Base-by-base conservation (phyloP, 192 early-diverging fungal genomes). In the Spinellus fusiger region DNA sequence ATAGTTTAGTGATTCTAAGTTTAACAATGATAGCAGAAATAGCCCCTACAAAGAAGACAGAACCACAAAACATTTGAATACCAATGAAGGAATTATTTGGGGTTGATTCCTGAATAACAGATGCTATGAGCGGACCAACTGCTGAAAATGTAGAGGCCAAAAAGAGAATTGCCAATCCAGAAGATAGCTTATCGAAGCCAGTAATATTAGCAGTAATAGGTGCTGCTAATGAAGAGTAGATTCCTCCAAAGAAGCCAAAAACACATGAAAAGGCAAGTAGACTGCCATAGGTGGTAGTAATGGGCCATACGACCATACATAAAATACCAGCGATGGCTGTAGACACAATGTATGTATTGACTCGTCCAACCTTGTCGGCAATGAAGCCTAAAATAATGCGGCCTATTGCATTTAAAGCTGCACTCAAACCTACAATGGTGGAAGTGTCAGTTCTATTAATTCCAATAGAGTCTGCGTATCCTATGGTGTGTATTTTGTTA, bases 201-300 rank as follows among this genome's bases (percentile, higher is more conserved):
- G 59, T 58, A 5, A 70, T 58, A 18, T 35, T 44, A 3, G 57
- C 71, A 3, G 65, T 73, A 32, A 73, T 68, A 15, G 71, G 71
- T n/a, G 66, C 55, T 22, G 64, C 49, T 2, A 71, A 12, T 5
- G 69, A 58, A 48, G 57, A 71, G 27, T 65, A 71, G 6, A 65
- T 33, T 15, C 69, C 69, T 51, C 69, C 59, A 10, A 59, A 38
- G n/a, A 65, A 48, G 9, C 71, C 71, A 64, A 53, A 73, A 1
- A 64, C 5, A 10, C 64, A 58, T 28, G 61, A 40, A 56, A 73
- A 73, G 0, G 58, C 71, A 23, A 73, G 46, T 33, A 73, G 53
- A 3, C 54, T 55, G 6, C 47, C 48, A 29, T 68, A 68, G 0
- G 37, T 65, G 0, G 18, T 61, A 0, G 71, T 66, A 57, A 65